Percentiles rank a stretch among this genome's conserved stretches.
phyloP scores from a whole-genome alignment of 169 alveolate species.

The Plasmodium reichenowi region DNA sequence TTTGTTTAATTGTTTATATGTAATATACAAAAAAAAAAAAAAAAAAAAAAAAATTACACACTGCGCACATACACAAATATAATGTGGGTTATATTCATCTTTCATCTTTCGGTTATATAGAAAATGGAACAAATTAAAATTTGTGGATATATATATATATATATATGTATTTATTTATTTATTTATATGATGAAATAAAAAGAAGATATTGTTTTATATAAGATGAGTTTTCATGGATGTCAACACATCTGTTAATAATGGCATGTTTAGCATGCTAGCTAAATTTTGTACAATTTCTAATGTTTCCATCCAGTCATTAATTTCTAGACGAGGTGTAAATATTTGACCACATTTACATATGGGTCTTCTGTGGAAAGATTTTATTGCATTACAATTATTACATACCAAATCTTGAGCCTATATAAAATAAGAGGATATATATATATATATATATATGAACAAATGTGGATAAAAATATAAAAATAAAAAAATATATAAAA shows the following conservation, averaged over 20 bases:
- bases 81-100: no score
- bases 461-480: slow-evolving; percentile 1
- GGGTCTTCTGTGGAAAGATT: slow-evolving; percentile 69
- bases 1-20: no score
- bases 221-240: slow-evolving; percentile 71
- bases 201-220: slow-evolving; percentile 13
- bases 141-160: no score
- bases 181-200: slow-evolving; percentile 5
- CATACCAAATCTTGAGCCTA: slow-evolving; percentile 75
- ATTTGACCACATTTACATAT: slow-evolving; percentile 65
- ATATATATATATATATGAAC: not conserved
- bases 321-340: slow-evolving; percentile 56
- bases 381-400: slow-evolving; percentile 63
- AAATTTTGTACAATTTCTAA: slow-evolving; percentile 65
- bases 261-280: slow-evolving; percentile 61
- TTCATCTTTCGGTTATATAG: no score
- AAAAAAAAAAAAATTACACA: no score
- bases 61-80: no score
- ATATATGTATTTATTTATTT: not conserved
- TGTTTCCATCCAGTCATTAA: slow-evolving; percentile 48
- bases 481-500: not conserved
- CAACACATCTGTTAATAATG: slow-evolving; percentile 48
- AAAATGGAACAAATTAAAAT: no score
- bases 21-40: no score
- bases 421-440: not conserved